Base-by-base conservation (phyloP, 169 alveolate genomes). In the Cryptosporidium ubiquitum region DNA sequence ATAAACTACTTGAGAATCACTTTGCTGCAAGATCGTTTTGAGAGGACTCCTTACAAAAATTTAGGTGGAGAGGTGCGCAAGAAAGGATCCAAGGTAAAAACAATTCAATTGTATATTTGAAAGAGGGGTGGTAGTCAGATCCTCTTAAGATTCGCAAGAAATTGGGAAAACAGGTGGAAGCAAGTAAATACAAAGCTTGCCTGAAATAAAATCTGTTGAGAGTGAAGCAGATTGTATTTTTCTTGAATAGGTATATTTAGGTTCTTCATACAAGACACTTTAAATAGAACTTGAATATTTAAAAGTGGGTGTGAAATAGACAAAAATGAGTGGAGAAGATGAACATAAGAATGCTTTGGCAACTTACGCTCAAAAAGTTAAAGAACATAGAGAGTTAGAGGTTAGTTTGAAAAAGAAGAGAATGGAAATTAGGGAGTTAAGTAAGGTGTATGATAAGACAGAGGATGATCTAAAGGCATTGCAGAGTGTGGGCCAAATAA, bases 401-500 rank as follows among this genome's bases (percentile, higher is more conserved):
- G 29, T 58, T 37, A 40, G 39, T 4, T 29, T 79, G 40, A 79
- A 92, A 92, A 84, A 89, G 84, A 89, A 85, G 85, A 85, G 92
- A 89, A 64, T 91, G 91, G 97, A 95, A 39, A 95, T 95, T 84
- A 94, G 93, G 84, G 95, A 92, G 68, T 86, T 93, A 66, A 91
- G 93, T 84, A 93, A 91, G 69, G 94, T 94, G 42, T 97, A 93
- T 91, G 98, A 97, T 74, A 97, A 97, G 89, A 96, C 99, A 10
- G 99, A 98, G 91, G 99, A 98, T 58, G 97, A 97, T 70, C 91
- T 98, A 69, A 97, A 97, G 93, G 99, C 99, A 51, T 93, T 98
- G 49, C 99, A 98, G 91, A 96, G 98, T 86, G 98, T 98, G 52
- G 99, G 99, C 14, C 98, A 98, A 92, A 95, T 98, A 44, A 97